Conservation (phyloP, 2,329 filamentous ascomycete species). For the Basipetospora chlamydospora region DNA sequence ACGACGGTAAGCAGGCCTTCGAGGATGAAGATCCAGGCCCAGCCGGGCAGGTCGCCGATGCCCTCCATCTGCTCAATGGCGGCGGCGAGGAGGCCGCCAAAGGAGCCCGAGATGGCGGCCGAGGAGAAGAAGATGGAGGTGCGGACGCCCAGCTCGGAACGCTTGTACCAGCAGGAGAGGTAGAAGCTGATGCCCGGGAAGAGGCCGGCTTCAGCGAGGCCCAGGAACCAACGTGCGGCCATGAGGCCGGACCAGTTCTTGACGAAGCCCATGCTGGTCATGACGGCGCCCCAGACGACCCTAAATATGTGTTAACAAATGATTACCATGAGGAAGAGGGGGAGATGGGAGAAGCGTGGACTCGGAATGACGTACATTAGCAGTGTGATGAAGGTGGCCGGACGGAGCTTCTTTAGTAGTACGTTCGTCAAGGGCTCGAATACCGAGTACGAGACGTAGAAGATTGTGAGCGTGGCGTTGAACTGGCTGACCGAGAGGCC, state of each 20-base stretch:
- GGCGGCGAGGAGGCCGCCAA: slow-evolving; percentile 50
- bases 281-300: slow-evolving; percentile 32
- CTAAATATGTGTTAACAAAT: slow-evolving; percentile 34
- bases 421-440: neutral
- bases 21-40: slow-evolving; percentile 52
- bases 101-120: slow-evolving; percentile 47
- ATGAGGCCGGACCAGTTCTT: slow-evolving; percentile 32
- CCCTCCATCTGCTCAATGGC: slow-evolving; percentile 51
- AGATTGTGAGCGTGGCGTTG: slow-evolving; percentile 34
- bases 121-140: slow-evolving; percentile 48
- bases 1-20: slow-evolving; percentile 41
- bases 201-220: slow-evolving; percentile 37
- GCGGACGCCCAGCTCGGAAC: slow-evolving; percentile 43
- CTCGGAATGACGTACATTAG: neutral
- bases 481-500: slow-evolving; percentile 40
- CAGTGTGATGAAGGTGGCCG: neutral
- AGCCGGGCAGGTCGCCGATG: slow-evolving; percentile 38
- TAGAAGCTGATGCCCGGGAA: slow-evolving; percentile 35
- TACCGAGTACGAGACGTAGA: slow-evolving; percentile 27
- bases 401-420: neutral
- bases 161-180: slow-evolving; percentile 30
- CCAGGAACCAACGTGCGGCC: slow-evolving; percentile 31
- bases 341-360: slow-evolving; percentile 13
- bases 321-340: slow-evolving; percentile 23
- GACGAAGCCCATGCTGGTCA: slow-evolving; percentile 31